Percentiles rank a stretch among this genome's conserved stretches.
Evolutionary conservation across 768 basidiomycete species (phyloP).

Genomic region (Cystobasidium tubakii): DNA sequence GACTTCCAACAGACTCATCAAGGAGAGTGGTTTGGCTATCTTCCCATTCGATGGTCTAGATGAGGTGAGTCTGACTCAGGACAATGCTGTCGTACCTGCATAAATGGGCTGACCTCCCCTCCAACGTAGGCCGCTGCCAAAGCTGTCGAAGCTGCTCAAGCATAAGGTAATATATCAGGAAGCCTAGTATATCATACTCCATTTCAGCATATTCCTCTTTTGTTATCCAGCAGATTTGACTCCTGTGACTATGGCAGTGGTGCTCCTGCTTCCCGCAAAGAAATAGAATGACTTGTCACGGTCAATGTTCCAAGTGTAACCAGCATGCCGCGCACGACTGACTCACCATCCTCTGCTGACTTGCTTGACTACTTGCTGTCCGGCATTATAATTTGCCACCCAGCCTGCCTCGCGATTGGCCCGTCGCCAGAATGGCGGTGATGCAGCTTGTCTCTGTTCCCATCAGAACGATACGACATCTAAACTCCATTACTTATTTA

Average conservation of each 20-base stretch:
- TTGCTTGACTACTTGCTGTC: too few relatives aligned
- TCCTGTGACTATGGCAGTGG: too few relatives aligned
- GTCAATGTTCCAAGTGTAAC: not conserved
- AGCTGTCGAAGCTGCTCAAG: constrained; percentile 50
- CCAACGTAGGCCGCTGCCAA: constrained; percentile 43
- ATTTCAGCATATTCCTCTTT: not conserved
- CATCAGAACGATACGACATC: not conserved
- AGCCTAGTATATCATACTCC: too few relatives aligned
- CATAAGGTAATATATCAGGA: not conserved
- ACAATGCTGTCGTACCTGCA: too few relatives aligned
- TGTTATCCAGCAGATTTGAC: not conserved
- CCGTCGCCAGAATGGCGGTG: not conserved
- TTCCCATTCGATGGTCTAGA: constrained; percentile 87
- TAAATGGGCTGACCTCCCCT: not conserved
- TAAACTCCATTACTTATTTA: not conserved
- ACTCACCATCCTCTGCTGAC: not conserved
- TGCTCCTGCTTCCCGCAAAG: too few relatives aligned
- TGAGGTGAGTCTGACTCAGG: constrained; percentile 74
- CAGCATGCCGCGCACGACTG: not conserved
- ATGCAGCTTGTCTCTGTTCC: not conserved
- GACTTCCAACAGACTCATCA: constrained; percentile 68
- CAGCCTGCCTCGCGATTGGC: not conserved
- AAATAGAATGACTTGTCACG: not conserved
- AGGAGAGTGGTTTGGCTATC: constrained; percentile 84
- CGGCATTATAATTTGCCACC: not conserved